phyloP scores from a whole-genome alignment of 83 land plant genomes.

The Diphasiastrum complanatum region DNA sequence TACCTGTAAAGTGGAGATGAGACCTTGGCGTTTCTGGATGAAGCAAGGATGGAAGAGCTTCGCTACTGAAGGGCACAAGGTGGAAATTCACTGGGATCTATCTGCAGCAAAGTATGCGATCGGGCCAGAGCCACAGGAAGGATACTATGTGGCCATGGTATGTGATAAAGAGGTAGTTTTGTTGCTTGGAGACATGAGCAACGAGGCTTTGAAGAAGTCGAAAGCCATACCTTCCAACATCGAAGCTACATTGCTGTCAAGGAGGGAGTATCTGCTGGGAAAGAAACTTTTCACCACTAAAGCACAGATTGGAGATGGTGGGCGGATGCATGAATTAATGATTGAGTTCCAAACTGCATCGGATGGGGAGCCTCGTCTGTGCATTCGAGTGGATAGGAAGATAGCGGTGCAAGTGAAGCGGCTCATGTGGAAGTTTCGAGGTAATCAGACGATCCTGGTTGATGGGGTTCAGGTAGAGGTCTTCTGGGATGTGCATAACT shows the following conservation, averaged over 20 bases:
- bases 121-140: slow-evolving; percentile 73
- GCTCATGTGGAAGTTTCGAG: slow-evolving; percentile 80
- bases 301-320: slow-evolving; percentile 68
- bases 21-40: slow-evolving; percentile 81
- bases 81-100: slow-evolving; percentile 78
- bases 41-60: slow-evolving; percentile 66
- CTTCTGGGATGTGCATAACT: slow-evolving; percentile 90
- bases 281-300: slow-evolving; percentile 57
- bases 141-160: slow-evolving; percentile 57
- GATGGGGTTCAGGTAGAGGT: slow-evolving; percentile 80
- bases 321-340: slow-evolving; percentile 53
- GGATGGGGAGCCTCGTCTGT: slow-evolving; percentile 54
- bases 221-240: slow-evolving; percentile 30
- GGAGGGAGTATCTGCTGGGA: slow-evolving; percentile 78
- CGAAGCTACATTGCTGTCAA: slow-evolving; percentile 44
- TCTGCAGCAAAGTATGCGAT: slow-evolving; percentile 59
- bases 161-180: slow-evolving; percentile 48
- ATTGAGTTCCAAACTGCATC: slow-evolving; percentile 63
- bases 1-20: slow-evolving; percentile 67
- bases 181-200: slow-evolving; percentile 61
- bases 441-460: slow-evolving; percentile 74
- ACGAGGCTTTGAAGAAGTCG: slow-evolving; percentile 58
- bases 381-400: slow-evolving; percentile 60
- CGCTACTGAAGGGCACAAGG: slow-evolving; percentile 42
- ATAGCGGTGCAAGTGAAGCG: slow-evolving; percentile 69